phyloP scores from a whole-genome alignment of 148 eudicot species.

The Fagopyrum homotropicum region DNA sequence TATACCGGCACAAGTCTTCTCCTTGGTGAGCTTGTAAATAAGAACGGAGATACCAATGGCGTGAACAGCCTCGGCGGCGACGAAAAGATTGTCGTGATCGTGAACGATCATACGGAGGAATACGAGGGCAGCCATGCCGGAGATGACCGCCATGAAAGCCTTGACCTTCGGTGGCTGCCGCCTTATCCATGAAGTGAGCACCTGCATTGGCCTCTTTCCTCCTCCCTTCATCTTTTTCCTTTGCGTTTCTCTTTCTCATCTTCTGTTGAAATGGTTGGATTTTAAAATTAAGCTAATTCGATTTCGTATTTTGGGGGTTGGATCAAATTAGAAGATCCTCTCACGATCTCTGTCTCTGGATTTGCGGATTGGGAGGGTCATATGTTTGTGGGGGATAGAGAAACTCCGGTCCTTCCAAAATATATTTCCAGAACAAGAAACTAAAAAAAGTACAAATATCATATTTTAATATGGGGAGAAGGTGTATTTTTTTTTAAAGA shows the following conservation, averaged over 20 bases:
- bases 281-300: background rate
- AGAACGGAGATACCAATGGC: slow-evolving; percentile 33
- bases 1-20: slow-evolving; percentile 37
- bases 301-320: background rate
- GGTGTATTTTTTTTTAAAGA: too few species aligned
- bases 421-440: too few species aligned
- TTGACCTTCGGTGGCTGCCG: slow-evolving; percentile 42
- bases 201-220: slow-evolving; percentile 28
- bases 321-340: background rate
- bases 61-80: slow-evolving; percentile 43
- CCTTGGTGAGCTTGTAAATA: slow-evolving; percentile 35
- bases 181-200: slow-evolving; percentile 24
- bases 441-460: too few species aligned
- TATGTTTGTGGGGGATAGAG: background rate
- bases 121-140: slow-evolving; percentile 26
- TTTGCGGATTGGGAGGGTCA: background rate
- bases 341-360: background rate
- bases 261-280: background rate
- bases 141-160: slow-evolving; percentile 29
- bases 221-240: slow-evolving; percentile 5
- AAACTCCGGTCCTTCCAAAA: too few species aligned
- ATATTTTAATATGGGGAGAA: too few species aligned
- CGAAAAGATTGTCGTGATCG: slow-evolving; percentile 38
- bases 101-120: slow-evolving; percentile 33
- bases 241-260: background rate